Base-by-base conservation (phyloP, 345 rosid species). In the Alliaria petiolata region DNA sequence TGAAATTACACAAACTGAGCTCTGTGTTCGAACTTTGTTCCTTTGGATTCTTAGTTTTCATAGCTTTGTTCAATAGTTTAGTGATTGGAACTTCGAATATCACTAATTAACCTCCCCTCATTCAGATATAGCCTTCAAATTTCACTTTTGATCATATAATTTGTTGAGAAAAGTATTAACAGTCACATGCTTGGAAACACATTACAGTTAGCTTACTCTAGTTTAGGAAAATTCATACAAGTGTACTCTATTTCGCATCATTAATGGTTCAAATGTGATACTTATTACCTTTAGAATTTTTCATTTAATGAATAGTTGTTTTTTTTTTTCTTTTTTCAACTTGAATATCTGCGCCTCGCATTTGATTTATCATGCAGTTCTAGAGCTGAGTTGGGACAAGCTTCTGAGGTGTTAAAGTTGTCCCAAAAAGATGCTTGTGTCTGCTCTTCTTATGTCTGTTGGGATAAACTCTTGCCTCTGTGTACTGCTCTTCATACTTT, bases 401-500 rank as follows among this genome's bases (percentile, higher is more conserved):
- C 56, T 64, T 28, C 22, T 35, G 52, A 77, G 80, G 62, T 64
- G 31, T 60, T 71, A 61, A 55, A 42, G 26, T 35, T 76, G 30
- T 7, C 33, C 16, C 38, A n/a, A n/a, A n/a, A 70, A 80, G 77
- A 93, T 93, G 97, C 86, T 89, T 10, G 85, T 93, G 39, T 93
- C 98, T n/a, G 98, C 98, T 5, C 86, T 93, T 53, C 46, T 93
- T 55, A 93, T 96, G 36, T 93, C 98, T 9, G 46, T 93, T 77
- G 97, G 86, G 61, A 93, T 93, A 78, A 93, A 93, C 75, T 83
- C 91, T 36, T 85, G 79, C 55, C 91, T 93, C 5, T 91, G 98
- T 70, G 72, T 89, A 46, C 17, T 87, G 33, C 83, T 93, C 83
- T 81, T 91, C 71, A 84, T 67, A 20, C 64, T 89, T 51, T 89